Conservation (phyloP, 805 yeast species). For the Priceomyces carsonii region DNA sequence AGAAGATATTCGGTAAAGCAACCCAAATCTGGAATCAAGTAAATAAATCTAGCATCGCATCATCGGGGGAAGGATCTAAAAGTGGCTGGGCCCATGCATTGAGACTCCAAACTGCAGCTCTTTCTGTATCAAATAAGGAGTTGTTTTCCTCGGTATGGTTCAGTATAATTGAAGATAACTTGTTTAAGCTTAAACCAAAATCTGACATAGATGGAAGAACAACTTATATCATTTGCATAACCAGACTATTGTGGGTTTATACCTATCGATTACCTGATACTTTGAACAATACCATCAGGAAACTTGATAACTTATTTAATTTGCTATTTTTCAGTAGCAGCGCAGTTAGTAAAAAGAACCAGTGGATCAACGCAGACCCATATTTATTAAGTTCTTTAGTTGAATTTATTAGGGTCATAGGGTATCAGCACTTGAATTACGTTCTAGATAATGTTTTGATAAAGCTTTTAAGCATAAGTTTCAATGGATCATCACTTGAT, state of each 20-base stretch:
- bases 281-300: constrained; percentile 80
- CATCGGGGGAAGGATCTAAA: constrained; percentile 3
- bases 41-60: constrained; percentile 7
- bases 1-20: constrained; percentile 54
- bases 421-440: constrained; percentile 76
- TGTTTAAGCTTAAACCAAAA: constrained; percentile 66
- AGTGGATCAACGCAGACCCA: constrained; percentile 73
- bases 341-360: constrained; percentile 54
- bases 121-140: constrained; percentile 80
- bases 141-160: constrained; percentile 76
- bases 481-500: constrained; percentile 61
- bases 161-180: constrained; percentile 59
- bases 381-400: constrained; percentile 64
- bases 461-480: constrained; percentile 64
- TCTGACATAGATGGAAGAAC: constrained; percentile 49
- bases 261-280: constrained; percentile 86
- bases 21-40: constrained; percentile 48
- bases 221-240: constrained; percentile 60
- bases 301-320: constrained; percentile 64
- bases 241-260: constrained; percentile 88
- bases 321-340: constrained; percentile 49
- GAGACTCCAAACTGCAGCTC: constrained; percentile 66
- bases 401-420: constrained; percentile 74
- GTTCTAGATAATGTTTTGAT: constrained; percentile 75
- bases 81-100: constrained; percentile 67